Base-by-base conservation (phyloP, 129 eudicot species). In the Escallonia herrerae region DNA sequence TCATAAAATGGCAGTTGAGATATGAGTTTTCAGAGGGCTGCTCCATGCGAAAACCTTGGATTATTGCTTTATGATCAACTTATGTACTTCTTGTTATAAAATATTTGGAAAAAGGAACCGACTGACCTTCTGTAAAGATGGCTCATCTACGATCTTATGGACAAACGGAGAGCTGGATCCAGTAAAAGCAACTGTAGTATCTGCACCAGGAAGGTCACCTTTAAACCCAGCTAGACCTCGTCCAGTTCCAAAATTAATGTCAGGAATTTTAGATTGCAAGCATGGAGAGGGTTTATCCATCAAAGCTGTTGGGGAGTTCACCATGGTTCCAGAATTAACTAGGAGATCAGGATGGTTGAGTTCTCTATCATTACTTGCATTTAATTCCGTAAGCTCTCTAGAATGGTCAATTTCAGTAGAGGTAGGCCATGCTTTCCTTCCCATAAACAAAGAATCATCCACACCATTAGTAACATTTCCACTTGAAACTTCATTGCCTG, bases 91-190 rank as follows among this genome's bases (percentile, higher is more conserved):
- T 6, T 56, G 57, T 70, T 15, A 42, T 38, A 10, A n/a, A 58
- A 73, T 56, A 22, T 22, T 72, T 37, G 40, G 62, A 50, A 4
- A 38, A 63, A 40, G 15, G 55, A 47, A 43, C 53, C 40, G 53
- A 74, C 76, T 70, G 63, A 86, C 95, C 86, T 68, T 72, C 65
- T 64, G 82, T 60, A 72, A 53, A 40, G 74, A 66, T 40, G 52
- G 62, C 43, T 74, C 78, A 58, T 74, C 64, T 60, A 44, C 62
- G 45, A 63, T 69, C 58, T 45, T 72, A 15, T 51, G 44, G 54
- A 51, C 70, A 69, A 57, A 60, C 43, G 65, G 70, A 64, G 72
- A 66, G 74, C 37, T 37, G 51, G 60, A 70, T 43, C 61, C 68
- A 65, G 9, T 10, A 53, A 56, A 41, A 58, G 74, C 73, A 61